phyloP scores from a whole-genome alignment of 768 basidiomycete genomes.

The Leccinum sublutescens region DNA sequence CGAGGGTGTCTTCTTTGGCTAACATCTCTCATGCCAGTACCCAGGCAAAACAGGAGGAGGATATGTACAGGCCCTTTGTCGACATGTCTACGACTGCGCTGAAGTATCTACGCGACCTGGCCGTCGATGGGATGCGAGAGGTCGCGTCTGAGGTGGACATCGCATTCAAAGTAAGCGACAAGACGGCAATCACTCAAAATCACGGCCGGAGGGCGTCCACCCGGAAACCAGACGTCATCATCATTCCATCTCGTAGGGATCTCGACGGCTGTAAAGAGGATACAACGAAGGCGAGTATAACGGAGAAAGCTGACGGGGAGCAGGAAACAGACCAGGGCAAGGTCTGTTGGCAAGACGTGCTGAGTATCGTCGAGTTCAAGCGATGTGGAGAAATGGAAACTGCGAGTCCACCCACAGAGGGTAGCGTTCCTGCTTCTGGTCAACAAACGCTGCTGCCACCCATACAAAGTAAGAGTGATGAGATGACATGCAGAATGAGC shows the following conservation, averaged over 20 bases:
- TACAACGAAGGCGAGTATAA: too few species aligned
- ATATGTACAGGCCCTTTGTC: background rate
- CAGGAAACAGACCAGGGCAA: background rate
- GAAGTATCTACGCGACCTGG: background rate
- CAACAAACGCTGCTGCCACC: background rate
- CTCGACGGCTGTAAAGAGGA: background rate
- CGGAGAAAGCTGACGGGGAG: too few species aligned
- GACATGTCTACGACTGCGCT: background rate
- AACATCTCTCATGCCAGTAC: background rate
- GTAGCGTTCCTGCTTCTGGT: background rate
- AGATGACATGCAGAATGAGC: too few species aligned
- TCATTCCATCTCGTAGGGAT: background rate
- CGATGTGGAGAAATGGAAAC: too few species aligned
- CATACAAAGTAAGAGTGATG: background rate
- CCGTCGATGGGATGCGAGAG: background rate
- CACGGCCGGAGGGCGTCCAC: too few species aligned
- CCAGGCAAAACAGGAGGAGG: background rate
- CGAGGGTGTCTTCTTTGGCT: background rate
- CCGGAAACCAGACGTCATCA: background rate
- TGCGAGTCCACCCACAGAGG: too few species aligned
- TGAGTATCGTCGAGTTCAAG: background rate
- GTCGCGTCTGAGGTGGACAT: background rate
- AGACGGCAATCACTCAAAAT: background rate
- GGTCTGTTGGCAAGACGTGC: background rate
- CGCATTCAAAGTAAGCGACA: background rate